These are phyloP conservation scores for Lactarius sp. DNA, from an alignment of 768 basidiomycete species.

Conservation along the genomic window DNA sequence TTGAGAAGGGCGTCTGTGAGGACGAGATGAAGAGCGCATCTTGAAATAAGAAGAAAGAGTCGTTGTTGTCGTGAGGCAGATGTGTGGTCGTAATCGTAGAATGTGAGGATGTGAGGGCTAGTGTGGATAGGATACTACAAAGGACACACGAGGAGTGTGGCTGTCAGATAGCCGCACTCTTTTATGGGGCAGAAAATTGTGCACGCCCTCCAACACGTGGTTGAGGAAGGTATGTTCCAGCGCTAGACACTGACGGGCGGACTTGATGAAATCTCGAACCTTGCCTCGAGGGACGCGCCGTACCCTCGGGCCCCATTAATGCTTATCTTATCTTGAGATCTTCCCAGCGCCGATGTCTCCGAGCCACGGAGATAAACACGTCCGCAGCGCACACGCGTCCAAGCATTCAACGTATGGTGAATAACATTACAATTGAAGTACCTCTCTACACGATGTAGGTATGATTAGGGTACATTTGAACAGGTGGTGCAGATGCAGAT, in stretches of 20 bases:
- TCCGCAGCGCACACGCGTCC: neutral
- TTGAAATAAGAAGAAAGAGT: constrained; percentile 33
- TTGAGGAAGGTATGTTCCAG: neutral
- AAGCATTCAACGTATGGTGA: neutral
- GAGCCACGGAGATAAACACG: neutral
- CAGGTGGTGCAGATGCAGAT: constrained; percentile 11
- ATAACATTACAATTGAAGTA: constrained; percentile 6
- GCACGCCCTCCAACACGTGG: constrained; percentile 14
- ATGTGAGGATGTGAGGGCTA: constrained; percentile 15
- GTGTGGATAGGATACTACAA: neutral
- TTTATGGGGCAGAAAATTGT: constrained; percentile 21
- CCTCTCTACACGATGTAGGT: constrained; percentile 8
- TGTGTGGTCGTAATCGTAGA: constrained; percentile 17
- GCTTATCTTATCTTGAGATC: constrained; percentile 5
- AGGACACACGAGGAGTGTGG: constrained; percentile 23
- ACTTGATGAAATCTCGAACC: neutral
- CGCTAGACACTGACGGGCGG: neutral
- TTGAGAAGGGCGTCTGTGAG: constrained; percentile 28
- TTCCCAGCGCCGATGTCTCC: neutral
- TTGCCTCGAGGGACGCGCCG: neutral
- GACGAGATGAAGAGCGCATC: constrained; percentile 26
- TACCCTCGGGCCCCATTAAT: neutral
- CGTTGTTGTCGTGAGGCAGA: constrained; percentile 32
- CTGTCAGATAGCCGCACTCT: constrained; percentile 17
- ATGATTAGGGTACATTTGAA: constrained; percentile 14